Evolutionary conservation across 345 rosid genomes (phyloP), one percentile per base, ranked within the genome.

Genomic region (Brassica incana): DNA sequence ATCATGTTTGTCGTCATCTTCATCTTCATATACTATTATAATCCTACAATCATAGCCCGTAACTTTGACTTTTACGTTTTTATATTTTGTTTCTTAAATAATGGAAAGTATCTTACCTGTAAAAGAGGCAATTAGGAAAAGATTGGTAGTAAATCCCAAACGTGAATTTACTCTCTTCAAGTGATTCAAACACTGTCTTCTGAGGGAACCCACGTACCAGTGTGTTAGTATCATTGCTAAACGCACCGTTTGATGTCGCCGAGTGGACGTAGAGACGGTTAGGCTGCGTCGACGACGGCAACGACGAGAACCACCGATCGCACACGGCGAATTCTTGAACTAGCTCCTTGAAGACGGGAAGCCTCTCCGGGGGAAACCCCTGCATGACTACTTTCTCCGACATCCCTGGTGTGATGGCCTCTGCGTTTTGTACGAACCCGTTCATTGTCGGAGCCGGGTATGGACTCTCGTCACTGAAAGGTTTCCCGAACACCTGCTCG

Each of bases 271-370:
- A 91, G 18, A 91, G 78, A 70, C 95, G 69, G 63, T 91, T 91
- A 20, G 93, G 88, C 84, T 91, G 95, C 23, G 95, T 91, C 5
- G 88, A 83, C 20, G 88, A 75, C 8, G 95, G 95, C 4, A 88
- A 35, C 27, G 95, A 91, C 78, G 95, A 83, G 72, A 91, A 91
- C 95, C 95, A 91, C 66, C 90, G 87, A 14, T 91, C 95, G 20
- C 95, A 91, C 1, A 91, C 90, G 15, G 88, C 96, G 72, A 91
- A 91, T 82, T 91, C 87, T 12, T 71, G 52, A 73, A 85, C 91
- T 78, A 91, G 69, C 69, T 86, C 85, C 76, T 86, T 87, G 69
- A 75, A 91, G 0, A 89, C 91, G 8, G 97, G 92, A 23, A 91
- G 75, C 11, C 76, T 78, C 15, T 91, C 97, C 5, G 93, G 93